A percentile compares a stretch with the other conserved stretches of the same genome.
Evolutionary conservation across 257 asterid species (phyloP).

Genomic region (Ocimum tenuiflorum): DNA sequence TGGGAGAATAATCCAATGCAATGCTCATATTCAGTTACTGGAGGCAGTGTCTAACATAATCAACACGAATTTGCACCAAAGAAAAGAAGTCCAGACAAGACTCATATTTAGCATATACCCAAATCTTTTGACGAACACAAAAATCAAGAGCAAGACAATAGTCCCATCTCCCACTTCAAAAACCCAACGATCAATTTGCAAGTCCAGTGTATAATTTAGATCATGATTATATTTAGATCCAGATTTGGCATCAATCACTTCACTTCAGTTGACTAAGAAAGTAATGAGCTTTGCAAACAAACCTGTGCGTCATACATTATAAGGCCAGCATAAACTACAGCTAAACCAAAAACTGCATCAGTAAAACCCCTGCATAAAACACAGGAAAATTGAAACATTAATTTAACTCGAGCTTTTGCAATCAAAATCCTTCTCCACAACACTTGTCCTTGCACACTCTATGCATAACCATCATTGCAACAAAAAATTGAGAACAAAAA

Average conservation of each 20-base stretch:
- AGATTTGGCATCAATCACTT: too few relatives aligned
- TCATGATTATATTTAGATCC: too few relatives aligned
- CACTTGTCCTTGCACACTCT: not conserved
- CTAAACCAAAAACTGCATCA: slow-evolving; percentile 74
- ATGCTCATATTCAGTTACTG: too few relatives aligned
- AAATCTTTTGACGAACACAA: too few relatives aligned
- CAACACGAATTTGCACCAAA: too few relatives aligned
- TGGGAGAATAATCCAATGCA: too few relatives aligned
- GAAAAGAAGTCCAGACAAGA: too few relatives aligned
- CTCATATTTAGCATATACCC: too few relatives aligned
- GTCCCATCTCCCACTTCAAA: too few relatives aligned
- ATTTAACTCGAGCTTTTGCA: not conserved
- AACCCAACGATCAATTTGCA: not conserved
- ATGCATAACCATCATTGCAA: not conserved
- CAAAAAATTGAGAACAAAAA: not conserved
- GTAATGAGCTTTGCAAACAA: slow-evolving; percentile 17
- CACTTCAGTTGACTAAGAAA: not conserved
- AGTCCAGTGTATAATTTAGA: not conserved
- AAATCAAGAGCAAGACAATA: too few relatives aligned
- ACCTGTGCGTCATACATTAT: slow-evolving; percentile 95
- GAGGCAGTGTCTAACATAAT: too few relatives aligned
- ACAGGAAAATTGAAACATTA: not conserved
- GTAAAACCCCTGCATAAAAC: slow-evolving; percentile 73
- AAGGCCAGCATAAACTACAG: slow-evolving; percentile 77
- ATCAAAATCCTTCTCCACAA: slow-evolving; percentile 5